These are phyloP conservation scores for Nicotiana noctiflora DNA, from an alignment of 257 asterid genomes.

Conservation along the genomic window DNA sequence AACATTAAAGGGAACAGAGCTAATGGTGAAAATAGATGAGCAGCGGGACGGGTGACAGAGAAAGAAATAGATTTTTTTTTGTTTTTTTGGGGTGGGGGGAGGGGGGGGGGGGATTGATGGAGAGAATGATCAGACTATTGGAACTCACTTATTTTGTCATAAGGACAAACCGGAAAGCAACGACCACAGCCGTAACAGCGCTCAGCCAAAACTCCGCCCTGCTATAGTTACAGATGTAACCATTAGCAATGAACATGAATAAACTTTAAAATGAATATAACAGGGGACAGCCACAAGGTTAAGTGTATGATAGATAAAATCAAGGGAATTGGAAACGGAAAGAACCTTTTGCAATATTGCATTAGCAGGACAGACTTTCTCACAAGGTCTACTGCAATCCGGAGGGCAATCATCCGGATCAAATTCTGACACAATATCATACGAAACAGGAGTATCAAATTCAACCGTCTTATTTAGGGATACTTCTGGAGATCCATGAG, in stretches of 20 bases:
- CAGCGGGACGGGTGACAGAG: not conserved
- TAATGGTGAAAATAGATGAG: not conserved
- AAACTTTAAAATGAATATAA: not conserved
- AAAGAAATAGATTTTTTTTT: not conserved
- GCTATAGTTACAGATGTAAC: conserved; percentile 12
- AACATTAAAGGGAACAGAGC: not conserved
- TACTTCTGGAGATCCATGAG: not conserved
- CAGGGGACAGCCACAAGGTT: not conserved
- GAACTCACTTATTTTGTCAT: conserved; percentile 71
- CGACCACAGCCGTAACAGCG: conserved; percentile 98
- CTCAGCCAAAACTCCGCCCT: conserved; percentile 77
- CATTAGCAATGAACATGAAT: not conserved
- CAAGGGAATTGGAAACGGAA: not conserved
- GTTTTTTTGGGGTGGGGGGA: not conserved
- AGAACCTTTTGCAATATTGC: conserved; percentile 67
- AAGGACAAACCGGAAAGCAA: conserved; percentile 90
- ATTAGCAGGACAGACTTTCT: conserved; percentile 80
- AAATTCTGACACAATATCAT: conserved; percentile 42
- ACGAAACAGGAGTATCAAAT: not conserved
- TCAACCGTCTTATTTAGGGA: not conserved
- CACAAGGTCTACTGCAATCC: conserved; percentile 87
- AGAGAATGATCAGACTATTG: not conserved
- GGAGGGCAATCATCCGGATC: conserved; percentile 75
- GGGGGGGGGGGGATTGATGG: not conserved
- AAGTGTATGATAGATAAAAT: not conserved